These are phyloP conservation scores for Pestalotiopsis fici DNA, from an alignment of 2,329 filamentous ascomycete genomes.

Conservation along the genomic window DNA sequence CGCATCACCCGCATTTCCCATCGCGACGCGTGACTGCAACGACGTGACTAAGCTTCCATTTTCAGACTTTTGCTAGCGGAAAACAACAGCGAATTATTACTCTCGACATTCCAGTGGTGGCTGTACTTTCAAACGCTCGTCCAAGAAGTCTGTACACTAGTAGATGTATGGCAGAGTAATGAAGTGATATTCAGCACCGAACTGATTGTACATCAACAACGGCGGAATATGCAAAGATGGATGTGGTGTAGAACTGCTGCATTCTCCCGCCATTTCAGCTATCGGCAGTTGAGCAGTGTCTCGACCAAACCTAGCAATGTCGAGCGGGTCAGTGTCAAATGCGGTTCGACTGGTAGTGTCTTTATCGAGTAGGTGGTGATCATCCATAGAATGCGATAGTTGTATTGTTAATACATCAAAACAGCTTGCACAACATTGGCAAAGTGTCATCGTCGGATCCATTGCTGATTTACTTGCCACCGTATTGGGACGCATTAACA, in stretches of 20 bases:
- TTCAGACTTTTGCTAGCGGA: background rate
- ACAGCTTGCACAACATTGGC: constrained; percentile 50
- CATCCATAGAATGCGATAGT: background rate
- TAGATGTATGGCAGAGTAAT: background rate
- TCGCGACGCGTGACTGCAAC: background rate
- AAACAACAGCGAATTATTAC: background rate
- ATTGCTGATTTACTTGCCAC: constrained; percentile 58
- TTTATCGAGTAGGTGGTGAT: constrained; percentile 47
- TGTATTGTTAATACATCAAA: background rate
- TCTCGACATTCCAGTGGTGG: background rate
- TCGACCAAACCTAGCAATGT: constrained; percentile 21
- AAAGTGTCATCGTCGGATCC: constrained; percentile 39
- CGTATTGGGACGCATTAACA: constrained; percentile 36
- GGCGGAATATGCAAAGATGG: constrained; percentile 13
- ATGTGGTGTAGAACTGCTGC: constrained; percentile 12
- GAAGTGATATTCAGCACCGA: background rate
- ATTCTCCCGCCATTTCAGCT: constrained; percentile 13
- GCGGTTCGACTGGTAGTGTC: constrained; percentile 50
- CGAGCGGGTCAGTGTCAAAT: constrained; percentile 46
- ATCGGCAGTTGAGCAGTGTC: constrained; percentile 20
- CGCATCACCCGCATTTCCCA: background rate
- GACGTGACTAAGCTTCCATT: background rate
- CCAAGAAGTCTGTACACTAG: background rate
- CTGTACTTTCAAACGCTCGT: background rate
- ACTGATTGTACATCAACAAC: background rate